Percentiles rank a stretch among this genome's conserved stretches.
Evolutionary conservation across 2,329 filamentous ascomycete species (phyloP).

Genomic region (Xylogone sp.): DNA sequence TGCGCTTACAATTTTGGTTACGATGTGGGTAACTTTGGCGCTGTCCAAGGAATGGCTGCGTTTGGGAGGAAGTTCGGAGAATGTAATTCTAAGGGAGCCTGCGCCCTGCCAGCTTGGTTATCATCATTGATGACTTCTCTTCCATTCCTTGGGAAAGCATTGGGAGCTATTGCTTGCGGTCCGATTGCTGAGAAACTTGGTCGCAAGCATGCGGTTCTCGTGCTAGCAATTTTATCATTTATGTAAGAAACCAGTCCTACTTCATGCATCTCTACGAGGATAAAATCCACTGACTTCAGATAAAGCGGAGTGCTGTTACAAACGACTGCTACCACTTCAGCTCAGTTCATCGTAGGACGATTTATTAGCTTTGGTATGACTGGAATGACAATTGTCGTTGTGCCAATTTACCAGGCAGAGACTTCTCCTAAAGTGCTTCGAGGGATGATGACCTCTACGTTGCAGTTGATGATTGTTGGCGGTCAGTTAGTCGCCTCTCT

Average conservation of each 20-base stretch:
- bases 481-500: slow-evolving; percentile 34
- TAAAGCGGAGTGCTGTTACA: slow-evolving; percentile 26
- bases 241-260: too few species aligned
- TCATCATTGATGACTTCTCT: slow-evolving; percentile 2
- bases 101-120: slow-evolving; percentile 1
- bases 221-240: slow-evolving; percentile 15
- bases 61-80: slow-evolving; percentile 1
- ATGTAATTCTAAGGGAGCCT: slow-evolving; percentile 1
- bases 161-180: slow-evolving; percentile 13
- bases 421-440: slow-evolving; percentile 39
- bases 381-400: slow-evolving; percentile 32
- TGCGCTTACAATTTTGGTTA: slow-evolving; percentile 3
- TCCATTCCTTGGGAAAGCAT: slow-evolving; percentile 2
- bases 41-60: background rate
- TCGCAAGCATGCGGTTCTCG: slow-evolving; percentile 20
- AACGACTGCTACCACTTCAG: slow-evolving; percentile 22
- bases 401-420: slow-evolving; percentile 39
- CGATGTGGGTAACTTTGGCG: slow-evolving; percentile 1
- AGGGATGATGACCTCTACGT: slow-evolving; percentile 32
- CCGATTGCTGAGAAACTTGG: slow-evolving; percentile 24
- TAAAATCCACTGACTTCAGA: too few species aligned
- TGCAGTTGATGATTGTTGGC: slow-evolving; percentile 33
- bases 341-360: slow-evolving; percentile 28
- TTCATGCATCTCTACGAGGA: too few species aligned
- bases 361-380: slow-evolving; percentile 28